Evolutionary conservation across 164 flowering plant species (phyloP).

Genomic region (grape (Vitis vinifera)): ASM3070453v1 NC_081811.1:8373501-8374000

Average conservation of each 20-base stretch:
- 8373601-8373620: conserved; percentile 55
- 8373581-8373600: conserved; percentile 59
- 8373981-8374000: conserved; percentile 45
- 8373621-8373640: conserved; percentile 69
- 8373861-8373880: conserved; percentile 78
- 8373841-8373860: conserved; percentile 65
- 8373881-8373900: conserved; percentile 68
- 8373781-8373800: conserved; percentile 38
- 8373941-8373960: conserved; percentile 48
- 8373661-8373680: conserved; percentile 48
- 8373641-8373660: conserved; percentile 41
- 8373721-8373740: conserved; percentile 35
- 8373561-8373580: conserved; percentile 74
- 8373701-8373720: conserved; percentile 62
- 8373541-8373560: conserved; percentile 46
- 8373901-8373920: conserved; percentile 69
- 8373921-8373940: conserved; percentile 59
- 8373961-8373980: conserved; percentile 56
- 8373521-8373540: conserved; percentile 61
- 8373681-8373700: conserved; percentile 38
- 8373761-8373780: conserved; percentile 50
- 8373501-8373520: conserved; percentile 62
- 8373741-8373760: conserved; percentile 30
- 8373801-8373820: conserved; percentile 33
- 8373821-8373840: conserved; percentile 45